Base-by-base conservation (phyloP, 2,329 filamentous ascomycete genomes). In the Plectosphaerella plurivora region DNA sequence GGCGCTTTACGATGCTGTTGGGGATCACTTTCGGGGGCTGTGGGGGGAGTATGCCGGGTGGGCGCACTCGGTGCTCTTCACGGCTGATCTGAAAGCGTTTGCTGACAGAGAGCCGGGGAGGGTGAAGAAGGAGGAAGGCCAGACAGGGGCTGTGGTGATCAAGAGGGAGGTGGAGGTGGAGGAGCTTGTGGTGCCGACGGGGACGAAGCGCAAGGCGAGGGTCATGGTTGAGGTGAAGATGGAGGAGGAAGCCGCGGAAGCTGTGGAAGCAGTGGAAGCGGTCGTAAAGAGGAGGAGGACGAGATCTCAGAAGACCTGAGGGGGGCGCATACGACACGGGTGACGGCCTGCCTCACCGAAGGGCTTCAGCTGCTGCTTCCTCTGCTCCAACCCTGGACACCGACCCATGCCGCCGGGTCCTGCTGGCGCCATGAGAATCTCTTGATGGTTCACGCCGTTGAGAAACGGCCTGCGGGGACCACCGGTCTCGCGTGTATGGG, bases 61-160 rank as follows among this genome's bases (percentile, higher is more conserved):
- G 95, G 94, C 95, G 10, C 94, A 99, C 72, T 96, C 90, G 3
- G 94, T 99, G 9, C 76, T 99, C 12, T 99, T 99, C 64, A 96
- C 94, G 0, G 95, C 94, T 0, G 92, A 99, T 64, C 69, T 99
- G 52, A 88, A 84, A 63, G 83, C 89, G 0, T 97, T 97, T 63
- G 87, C 91, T 0, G 87, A 89, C 58, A 78, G 81, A 20, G 74
- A 20, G 28, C 28, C 28, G 7, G 28, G 28, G 28, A 33, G 28
- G 28, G 28, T 33, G 28, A 33, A 33, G 15, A 46, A 46, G 22
- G 22, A 79, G 52, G 70, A 73, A 4, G 51, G 56, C 52, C 12
- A 4, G 16, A 16, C 9, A 45, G 72, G 76, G 15, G 51, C 54
- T 12, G 49, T 53, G 10, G 59, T 64, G 33, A 28, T 55, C 33